Conservation (phyloP, 2,329 filamentous ascomycete genomes). For the Stylonectria norvegica region DNA sequence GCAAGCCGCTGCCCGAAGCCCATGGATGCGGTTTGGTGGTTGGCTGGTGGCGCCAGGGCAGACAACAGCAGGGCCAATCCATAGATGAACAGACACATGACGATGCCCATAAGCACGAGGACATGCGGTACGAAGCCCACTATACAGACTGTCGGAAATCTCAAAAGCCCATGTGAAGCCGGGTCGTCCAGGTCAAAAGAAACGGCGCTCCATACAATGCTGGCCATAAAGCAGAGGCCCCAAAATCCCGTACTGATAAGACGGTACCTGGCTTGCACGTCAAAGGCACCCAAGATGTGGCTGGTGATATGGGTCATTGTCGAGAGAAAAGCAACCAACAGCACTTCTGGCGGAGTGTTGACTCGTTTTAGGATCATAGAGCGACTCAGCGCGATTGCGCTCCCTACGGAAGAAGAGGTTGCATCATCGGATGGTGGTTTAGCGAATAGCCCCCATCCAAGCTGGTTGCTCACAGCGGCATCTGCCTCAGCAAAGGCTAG, state of each 20-base stretch:
- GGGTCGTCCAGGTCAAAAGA: constrained; percentile 60
- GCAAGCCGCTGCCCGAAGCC: constrained; percentile 59
- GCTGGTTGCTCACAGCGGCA: constrained; percentile 74
- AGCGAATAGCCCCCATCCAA: constrained; percentile 66
- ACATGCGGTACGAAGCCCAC: constrained; percentile 93
- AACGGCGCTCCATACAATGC: constrained; percentile 73
- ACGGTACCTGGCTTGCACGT: constrained; percentile 74
- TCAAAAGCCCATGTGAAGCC: constrained; percentile 63
- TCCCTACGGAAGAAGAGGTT: constrained; percentile 20
- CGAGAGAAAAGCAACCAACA: constrained; percentile 84
- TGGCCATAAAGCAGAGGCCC: constrained; percentile 85
- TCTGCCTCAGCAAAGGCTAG: constrained; percentile 95
- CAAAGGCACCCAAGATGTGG: constrained; percentile 75
- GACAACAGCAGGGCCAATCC: constrained; percentile 71
- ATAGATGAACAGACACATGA: constrained; percentile 75
- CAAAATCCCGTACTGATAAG: constrained; percentile 84
- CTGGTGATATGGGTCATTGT: constrained; percentile 85
- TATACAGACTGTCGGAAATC: constrained; percentile 91
- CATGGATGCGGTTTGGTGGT: constrained; percentile 28
- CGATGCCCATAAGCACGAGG: constrained; percentile 77
- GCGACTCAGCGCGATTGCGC: constrained; percentile 50
- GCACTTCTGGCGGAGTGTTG: constrained; percentile 85
- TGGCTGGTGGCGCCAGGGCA: constrained; percentile 41
- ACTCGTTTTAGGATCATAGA: constrained; percentile 72
- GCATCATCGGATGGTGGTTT: constrained; percentile 39